Base-by-base conservation (phyloP, 495 filamentous ascomycete species). In the Neurospora sp. region DNA sequence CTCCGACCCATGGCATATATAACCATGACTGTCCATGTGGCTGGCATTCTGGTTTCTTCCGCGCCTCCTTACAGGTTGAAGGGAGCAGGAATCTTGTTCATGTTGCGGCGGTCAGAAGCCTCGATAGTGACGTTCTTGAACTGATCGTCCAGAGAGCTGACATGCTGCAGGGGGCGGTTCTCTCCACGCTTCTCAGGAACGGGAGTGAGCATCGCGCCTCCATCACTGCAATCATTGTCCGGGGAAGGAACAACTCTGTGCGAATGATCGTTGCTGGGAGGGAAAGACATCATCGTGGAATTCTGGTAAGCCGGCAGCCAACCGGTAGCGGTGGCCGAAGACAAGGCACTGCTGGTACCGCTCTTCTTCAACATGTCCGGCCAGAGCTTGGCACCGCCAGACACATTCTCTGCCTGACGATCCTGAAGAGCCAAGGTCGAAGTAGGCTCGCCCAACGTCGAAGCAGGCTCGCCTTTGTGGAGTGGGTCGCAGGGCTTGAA, bases 271-370 rank as follows among this genome's bases (percentile, higher is more conserved):
- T 35, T 62, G 54, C 54, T 62, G 54, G 54, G 14, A 35, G 54
- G 54, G 14, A 62, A 62, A 27, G 54, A 62, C 54, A 62, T 35
- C 54, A 62, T 62, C 54, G 54, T 62, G 12, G 54, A 62, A 31
- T 0, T 35, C 18, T 80, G 72, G 69, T 83, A 85, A n/a, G 84
- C 31, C 31, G 31, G 85, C 54, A 87, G 69, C 42, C 82, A 79
- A 44, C 84, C 85, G 18, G 83, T 83, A 27, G 82, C 85, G 8
- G 83, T 87, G 8, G 84, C 84, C 44, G 84, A 83, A 1, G 84
- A 83, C 20, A 87, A 71, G 6, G 83, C 78, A 54, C 85, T 81
- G 71, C 84, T 84, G 10, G 84, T 76, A 14, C 82, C 77, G 5
- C 80, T 80, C 72, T 82, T 83, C 77, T 85, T 86, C 72, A 85